phyloP scores from a whole-genome alignment of 192 early-diverging fungal genomes.

The Linnemannia schmuckeri region DNA sequence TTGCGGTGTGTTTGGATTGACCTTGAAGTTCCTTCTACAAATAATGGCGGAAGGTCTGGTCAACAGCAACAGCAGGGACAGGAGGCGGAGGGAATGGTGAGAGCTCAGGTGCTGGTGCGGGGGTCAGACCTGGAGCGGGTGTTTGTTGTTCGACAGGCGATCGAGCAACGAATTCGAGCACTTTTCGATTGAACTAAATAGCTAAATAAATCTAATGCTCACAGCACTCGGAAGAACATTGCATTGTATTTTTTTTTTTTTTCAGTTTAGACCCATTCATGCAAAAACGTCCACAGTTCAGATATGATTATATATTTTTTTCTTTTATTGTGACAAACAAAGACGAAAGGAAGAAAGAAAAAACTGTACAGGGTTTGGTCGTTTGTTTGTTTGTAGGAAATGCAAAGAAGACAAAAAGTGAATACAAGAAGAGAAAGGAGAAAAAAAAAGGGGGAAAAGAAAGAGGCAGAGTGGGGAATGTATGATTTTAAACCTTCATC shows the following conservation, averaged over 20 bases:
- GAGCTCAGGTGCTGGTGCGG: conserved; percentile 3
- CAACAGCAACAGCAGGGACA: neutral
- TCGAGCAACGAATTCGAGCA: conserved; percentile 14
- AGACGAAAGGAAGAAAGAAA: no score
- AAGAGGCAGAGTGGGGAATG: neutral
- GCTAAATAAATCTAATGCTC: no score
- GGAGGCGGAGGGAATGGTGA: neutral
- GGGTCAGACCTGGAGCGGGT: conserved; percentile 18
- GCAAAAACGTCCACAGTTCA: no score
- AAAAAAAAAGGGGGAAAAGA: neutral
- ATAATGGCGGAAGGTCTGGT: neutral
- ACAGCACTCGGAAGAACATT: neutral
- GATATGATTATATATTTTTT: neutral
- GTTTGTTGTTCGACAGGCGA: conserved; percentile 10
- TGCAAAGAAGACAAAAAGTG: neutral
- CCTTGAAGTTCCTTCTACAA: neutral
- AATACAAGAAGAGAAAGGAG: neutral
- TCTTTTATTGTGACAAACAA: neutral
- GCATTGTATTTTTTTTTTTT: conserved; percentile 9
- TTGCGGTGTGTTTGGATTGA: conserved; percentile 15
- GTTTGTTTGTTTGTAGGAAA: neutral
- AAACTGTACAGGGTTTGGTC: neutral
- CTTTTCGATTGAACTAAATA: conserved; percentile 17
- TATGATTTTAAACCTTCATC: neutral
- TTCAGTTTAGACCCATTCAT: neutral